A percentile compares a stretch with the other conserved stretches of the same genome.
phyloP scores from a whole-genome alignment of 1,284 basidiomycete genomes.

The Xerocomus nothofagi region DNA sequence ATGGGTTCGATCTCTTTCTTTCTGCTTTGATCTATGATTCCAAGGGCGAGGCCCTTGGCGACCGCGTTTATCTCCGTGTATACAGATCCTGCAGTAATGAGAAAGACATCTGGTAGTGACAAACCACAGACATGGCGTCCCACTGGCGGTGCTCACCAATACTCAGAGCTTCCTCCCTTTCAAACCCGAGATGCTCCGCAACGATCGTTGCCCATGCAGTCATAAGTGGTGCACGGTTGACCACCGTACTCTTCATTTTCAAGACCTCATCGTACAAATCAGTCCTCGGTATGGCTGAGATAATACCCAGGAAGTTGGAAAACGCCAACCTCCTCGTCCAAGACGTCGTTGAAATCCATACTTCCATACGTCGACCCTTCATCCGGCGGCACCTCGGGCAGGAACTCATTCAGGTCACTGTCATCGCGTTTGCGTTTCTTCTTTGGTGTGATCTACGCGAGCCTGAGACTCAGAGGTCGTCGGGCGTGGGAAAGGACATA shows the following conservation, averaged over 20 bases:
- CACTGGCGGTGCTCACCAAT: constrained; percentile 65
- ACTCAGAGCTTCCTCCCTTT: constrained; percentile 84
- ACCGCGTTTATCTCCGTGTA: constrained; percentile 92
- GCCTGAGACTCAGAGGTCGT: constrained; percentile 3
- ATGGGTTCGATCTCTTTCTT: constrained; percentile 54
- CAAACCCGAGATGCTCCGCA: constrained; percentile 83
- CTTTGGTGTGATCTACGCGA: constrained; percentile 42
- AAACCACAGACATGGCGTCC: constrained; percentile 1
- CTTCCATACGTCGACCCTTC: constrained; percentile 51
- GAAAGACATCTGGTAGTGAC: constrained; percentile 12
- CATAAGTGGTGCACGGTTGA: constrained; percentile 94
- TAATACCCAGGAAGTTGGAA: neutral
- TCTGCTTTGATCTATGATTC: constrained; percentile 62
- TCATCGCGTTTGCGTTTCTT: constrained; percentile 56
- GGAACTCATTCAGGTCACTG: constrained; percentile 57
- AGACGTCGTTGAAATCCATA: constrained; percentile 69
- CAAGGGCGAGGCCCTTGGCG: constrained; percentile 79
- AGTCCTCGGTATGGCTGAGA: neutral
- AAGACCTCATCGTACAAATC: constrained; percentile 48
- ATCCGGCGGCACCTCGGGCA: constrained; percentile 53
- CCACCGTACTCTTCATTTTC: constrained; percentile 57
- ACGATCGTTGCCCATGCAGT: constrained; percentile 90
- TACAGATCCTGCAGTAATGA: constrained; percentile 62
- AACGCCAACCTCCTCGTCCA: constrained; percentile 63
- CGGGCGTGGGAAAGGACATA: constrained; percentile 25